Percentiles rank a stretch among this genome's conserved stretches.
Evolutionary conservation across 139 green algal genomes (phyloP).

Genomic region (Tetradesmus lagerheimii): DNA sequence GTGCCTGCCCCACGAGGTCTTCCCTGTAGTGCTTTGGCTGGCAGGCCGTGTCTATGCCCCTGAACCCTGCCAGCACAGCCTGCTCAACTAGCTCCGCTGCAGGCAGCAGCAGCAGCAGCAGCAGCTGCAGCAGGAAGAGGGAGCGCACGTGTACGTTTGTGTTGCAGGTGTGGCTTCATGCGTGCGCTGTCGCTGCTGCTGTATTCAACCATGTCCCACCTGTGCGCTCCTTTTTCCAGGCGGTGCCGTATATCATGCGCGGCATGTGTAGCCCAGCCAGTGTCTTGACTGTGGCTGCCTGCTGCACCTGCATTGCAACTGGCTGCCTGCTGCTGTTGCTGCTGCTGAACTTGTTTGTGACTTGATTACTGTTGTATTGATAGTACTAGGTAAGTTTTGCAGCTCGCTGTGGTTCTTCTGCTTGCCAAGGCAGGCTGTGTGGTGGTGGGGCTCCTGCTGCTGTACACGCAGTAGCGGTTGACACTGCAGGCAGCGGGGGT

Average conservation of each 20-base stretch:
- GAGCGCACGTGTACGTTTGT: no score
- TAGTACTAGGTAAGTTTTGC: not conserved
- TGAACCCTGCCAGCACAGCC: slow-evolving; percentile 25
- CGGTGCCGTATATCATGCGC: slow-evolving; percentile 35
- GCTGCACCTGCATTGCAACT: not conserved
- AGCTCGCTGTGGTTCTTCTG: not conserved
- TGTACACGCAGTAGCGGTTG: not conserved
- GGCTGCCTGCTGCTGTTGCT: not conserved
- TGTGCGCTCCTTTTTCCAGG: slow-evolving; percentile 43
- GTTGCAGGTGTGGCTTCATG: no score
- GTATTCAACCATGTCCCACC: not conserved
- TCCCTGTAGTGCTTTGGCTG: slow-evolving; percentile 42
- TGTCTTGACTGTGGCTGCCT: slow-evolving; percentile 12
- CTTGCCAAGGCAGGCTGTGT: not conserved
- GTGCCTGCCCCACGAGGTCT: slow-evolving; percentile 11
- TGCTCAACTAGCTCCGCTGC: slow-evolving; percentile 17
- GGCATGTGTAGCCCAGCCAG: slow-evolving; percentile 13
- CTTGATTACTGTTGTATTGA: not conserved
- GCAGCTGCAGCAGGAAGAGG: no score
- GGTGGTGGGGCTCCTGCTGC: not conserved
- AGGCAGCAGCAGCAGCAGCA: not conserved
- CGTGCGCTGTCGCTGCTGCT: no score
- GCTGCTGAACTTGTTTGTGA: not conserved
- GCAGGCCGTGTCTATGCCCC: slow-evolving; percentile 42
- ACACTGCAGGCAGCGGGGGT: not conserved